These are phyloP conservation scores for Colletotrichum orbiculare DNA, from an alignment of 2,329 filamentous ascomycete species.

Conservation along the genomic window DNA sequence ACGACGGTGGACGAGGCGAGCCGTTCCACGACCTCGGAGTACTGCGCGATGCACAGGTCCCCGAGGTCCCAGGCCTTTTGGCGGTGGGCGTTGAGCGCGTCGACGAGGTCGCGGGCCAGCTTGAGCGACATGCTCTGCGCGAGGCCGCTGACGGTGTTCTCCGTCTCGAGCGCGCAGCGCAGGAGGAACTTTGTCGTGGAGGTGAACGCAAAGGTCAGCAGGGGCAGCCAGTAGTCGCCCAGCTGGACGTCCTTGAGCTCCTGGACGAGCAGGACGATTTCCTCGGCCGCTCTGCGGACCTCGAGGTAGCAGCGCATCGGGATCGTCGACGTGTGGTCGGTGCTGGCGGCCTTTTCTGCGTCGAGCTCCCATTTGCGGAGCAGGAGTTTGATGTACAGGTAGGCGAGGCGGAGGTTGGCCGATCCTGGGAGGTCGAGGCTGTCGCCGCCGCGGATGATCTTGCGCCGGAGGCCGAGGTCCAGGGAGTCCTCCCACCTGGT, in stretches of 20 bases:
- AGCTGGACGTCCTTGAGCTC: conserved; percentile 56
- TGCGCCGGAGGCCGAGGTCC: conserved; percentile 47
- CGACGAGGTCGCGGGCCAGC: conserved; percentile 56
- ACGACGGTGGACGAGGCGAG: conserved; percentile 44
- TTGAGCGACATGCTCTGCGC: conserved; percentile 52
- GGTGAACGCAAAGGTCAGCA: conserved; percentile 59
- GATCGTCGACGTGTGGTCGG: conserved; percentile 35
- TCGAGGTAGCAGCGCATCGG: conserved; percentile 49
- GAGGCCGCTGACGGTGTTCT: conserved; percentile 48
- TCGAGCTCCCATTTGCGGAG: conserved; percentile 59
- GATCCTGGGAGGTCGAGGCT: conserved; percentile 54
- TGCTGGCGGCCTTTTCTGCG: conserved; percentile 42
- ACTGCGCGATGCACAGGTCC: conserved; percentile 60
- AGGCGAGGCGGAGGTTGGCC: conserved; percentile 62
- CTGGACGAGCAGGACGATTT: conserved; percentile 59
- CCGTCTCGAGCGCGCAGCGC: conserved; percentile 58
- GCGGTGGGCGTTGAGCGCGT: conserved; percentile 51
- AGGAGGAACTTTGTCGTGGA: conserved; percentile 62
- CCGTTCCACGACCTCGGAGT: conserved; percentile 59
- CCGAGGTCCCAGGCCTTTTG: conserved; percentile 60
- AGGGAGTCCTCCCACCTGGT: conserved; percentile 58
- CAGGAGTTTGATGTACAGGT: conserved; percentile 59
- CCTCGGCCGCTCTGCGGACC: conserved; percentile 57
- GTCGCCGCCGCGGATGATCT: conserved; percentile 56
- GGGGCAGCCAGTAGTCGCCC: conserved; percentile 62